Percentiles rank a stretch among this genome's conserved stretches.
Conservation (phyloP, 1,139 yeast genomes). For the Lodderomyces beijingensis region DNA sequence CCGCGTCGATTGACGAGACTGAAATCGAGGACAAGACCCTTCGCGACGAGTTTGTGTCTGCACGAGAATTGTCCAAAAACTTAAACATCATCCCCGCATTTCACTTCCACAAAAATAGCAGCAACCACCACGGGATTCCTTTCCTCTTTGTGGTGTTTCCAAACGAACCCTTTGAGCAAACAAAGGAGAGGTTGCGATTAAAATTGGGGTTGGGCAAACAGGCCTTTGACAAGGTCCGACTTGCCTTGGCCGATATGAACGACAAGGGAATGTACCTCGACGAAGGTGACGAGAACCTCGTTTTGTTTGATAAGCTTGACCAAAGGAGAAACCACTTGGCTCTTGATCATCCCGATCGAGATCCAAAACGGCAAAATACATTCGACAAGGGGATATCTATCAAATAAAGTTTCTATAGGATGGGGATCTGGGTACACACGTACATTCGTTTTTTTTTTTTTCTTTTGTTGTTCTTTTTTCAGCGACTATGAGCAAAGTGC, state of each 20-base stretch:
- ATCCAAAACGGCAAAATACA: constrained; percentile 41
- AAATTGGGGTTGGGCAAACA: constrained; percentile 70
- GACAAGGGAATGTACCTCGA: constrained; percentile 48
- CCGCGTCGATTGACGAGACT: constrained; percentile 7
- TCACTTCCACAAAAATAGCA: constrained; percentile 74
- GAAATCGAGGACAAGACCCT: constrained; percentile 20
- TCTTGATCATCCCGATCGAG: constrained; percentile 82
- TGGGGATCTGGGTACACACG: no score
- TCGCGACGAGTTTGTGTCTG: constrained; percentile 26
- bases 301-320: constrained; percentile 53
- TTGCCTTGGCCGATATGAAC: constrained; percentile 50
- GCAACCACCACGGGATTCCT: constrained; percentile 81
- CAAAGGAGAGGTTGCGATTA: constrained; percentile 64
- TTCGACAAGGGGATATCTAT: constrained; percentile 62
- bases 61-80: constrained; percentile 30
- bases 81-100: constrained; percentile 46
- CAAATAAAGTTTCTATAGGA: constrained; percentile 17
- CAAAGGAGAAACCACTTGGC: constrained; percentile 54
- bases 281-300: constrained; percentile 49
- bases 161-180: constrained; percentile 59
- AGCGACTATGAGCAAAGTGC: not conserved
- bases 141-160: constrained; percentile 69
- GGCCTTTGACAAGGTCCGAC: constrained; percentile 70
- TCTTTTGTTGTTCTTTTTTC: constrained; percentile 3
- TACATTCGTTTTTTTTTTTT: constrained; percentile 3